Percentiles rank a stretch among this genome's conserved stretches.
These are phyloP conservation scores for Penicillium italicum DNA, from an alignment of 2,329 filamentous ascomycete genomes.

Conservation along the genomic window DNA sequence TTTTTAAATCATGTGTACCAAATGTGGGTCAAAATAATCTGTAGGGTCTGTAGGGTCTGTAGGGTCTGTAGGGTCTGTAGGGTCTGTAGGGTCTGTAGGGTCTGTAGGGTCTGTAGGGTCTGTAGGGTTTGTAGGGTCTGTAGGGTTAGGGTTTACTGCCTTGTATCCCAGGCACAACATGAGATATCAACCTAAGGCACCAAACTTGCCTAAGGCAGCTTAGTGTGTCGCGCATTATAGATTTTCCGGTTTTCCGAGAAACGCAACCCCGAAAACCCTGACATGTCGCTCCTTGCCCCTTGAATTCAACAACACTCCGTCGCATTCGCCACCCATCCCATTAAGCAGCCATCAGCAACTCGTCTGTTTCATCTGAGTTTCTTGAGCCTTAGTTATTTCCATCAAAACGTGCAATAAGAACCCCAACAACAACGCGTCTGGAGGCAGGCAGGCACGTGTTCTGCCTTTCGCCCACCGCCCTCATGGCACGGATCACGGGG, in stretches of 20 bases:
- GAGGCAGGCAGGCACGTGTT: background rate
- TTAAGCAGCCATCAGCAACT: background rate
- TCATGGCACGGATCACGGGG: conserved; percentile 2
- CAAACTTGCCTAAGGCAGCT: background rate
- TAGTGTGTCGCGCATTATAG: background rate
- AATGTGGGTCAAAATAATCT: too few relatives aligned
- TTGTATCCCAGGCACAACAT: background rate
- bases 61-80: too few relatives aligned
- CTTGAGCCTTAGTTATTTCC: fast-evolving
- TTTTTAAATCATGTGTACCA: too few relatives aligned
- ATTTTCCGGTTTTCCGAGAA: background rate
- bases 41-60: too few relatives aligned
- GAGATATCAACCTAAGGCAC: background rate
- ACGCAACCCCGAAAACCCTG: conserved; percentile 9
- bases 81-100: too few relatives aligned
- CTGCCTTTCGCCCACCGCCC: background rate
- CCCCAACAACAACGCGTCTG: background rate
- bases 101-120: too few relatives aligned
- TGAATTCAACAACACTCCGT: background rate
- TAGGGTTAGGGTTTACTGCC: background rate
- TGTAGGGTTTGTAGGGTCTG: background rate
- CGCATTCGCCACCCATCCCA: background rate
- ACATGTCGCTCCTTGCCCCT: background rate
- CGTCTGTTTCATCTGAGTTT: background rate
- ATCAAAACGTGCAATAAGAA: too few relatives aligned